phyloP scores from a whole-genome alignment of 2,329 filamentous ascomycete genomes.

The Nothophaeocryptopus gaeumannii region DNA sequence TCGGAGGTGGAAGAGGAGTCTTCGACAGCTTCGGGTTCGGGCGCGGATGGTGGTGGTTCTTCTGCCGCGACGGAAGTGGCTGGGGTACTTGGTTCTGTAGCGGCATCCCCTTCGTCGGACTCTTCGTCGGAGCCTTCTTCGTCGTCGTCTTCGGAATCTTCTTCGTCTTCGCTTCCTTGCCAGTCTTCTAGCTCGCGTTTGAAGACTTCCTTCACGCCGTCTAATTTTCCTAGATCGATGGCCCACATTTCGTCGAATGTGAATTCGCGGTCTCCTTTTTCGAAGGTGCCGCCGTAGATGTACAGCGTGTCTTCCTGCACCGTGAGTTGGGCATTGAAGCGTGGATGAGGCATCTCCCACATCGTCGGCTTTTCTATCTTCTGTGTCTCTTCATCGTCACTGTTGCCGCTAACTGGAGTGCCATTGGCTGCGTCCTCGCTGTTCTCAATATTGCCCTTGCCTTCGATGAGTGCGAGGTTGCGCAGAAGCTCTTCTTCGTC shows the following conservation, averaged over 20 bases:
- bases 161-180: constrained; percentile 55
- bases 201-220: constrained; percentile 91
- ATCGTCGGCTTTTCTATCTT: constrained; percentile 55
- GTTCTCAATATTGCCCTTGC: constrained; percentile 62
- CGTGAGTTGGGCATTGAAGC: constrained; percentile 87
- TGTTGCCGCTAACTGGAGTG: constrained; percentile 32
- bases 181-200: constrained; percentile 82
- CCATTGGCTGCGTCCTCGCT: constrained; percentile 39
- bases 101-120: constrained; percentile 41
- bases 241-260: constrained; percentile 95
- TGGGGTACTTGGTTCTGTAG: constrained; percentile 46
- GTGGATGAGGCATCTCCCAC: constrained; percentile 81
- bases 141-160: constrained; percentile 49
- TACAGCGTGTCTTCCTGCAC: constrained; percentile 91
- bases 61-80: constrained; percentile 24
- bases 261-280: constrained; percentile 90
- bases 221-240: constrained; percentile 89
- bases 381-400: constrained; percentile 55
- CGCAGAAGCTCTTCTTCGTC: constrained; percentile 87
- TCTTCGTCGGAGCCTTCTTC: constrained; percentile 55
- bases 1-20: constrained; percentile 41
- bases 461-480: constrained; percentile 82
- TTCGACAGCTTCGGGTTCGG: constrained; percentile 33
- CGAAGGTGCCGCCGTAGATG: constrained; percentile 92
- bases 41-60: constrained; percentile 15